Evolutionary conservation across 768 basidiomycete species (phyloP).

Genomic region (Sporobolomyces phaffii): DNA sequence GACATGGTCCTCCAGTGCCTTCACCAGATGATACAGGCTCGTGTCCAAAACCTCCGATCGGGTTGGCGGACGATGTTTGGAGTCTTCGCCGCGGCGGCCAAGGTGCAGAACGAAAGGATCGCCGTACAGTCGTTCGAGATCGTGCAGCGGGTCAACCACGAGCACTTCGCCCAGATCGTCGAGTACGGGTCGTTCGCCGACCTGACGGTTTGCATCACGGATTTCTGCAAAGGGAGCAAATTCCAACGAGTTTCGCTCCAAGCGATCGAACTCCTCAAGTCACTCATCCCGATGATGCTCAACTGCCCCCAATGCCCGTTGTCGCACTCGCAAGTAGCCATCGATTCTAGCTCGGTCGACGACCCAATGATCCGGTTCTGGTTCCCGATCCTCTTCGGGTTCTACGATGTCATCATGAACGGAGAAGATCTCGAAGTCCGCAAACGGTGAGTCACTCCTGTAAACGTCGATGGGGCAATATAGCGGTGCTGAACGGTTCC

Average conservation of each 20-base stretch:
- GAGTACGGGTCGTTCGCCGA: conserved; percentile 92
- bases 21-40: conserved; percentile 96
- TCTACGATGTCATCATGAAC: conserved; percentile 99
- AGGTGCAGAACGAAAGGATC: conserved; percentile 70
- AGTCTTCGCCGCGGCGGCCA: conserved; percentile 93
- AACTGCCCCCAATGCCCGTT: conserved; percentile 62
- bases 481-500: too few species aligned
- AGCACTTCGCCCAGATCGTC: conserved; percentile 85
- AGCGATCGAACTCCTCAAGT: conserved; percentile 82
- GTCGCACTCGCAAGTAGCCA: conserved; percentile 11
- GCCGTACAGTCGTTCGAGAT: conserved; percentile 92
- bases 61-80: conserved; percentile 99
- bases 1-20: conserved; percentile 98
- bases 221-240: conserved; percentile 98
- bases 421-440: conserved; percentile 97
- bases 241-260: conserved; percentile 96
- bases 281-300: conserved; percentile 83
- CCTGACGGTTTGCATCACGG: conserved; percentile 91
- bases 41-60: conserved; percentile 88
- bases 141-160: conserved; percentile 79
- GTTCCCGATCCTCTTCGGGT: conserved; percentile 94
- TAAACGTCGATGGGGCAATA: too few species aligned
- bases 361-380: conserved; percentile 93
- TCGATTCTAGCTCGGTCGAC: conserved; percentile 38
- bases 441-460: conserved; percentile 83